Evolutionary conservation across 495 filamentous ascomycete species (phyloP).

Genomic region (Penicillium herquei): DNA sequence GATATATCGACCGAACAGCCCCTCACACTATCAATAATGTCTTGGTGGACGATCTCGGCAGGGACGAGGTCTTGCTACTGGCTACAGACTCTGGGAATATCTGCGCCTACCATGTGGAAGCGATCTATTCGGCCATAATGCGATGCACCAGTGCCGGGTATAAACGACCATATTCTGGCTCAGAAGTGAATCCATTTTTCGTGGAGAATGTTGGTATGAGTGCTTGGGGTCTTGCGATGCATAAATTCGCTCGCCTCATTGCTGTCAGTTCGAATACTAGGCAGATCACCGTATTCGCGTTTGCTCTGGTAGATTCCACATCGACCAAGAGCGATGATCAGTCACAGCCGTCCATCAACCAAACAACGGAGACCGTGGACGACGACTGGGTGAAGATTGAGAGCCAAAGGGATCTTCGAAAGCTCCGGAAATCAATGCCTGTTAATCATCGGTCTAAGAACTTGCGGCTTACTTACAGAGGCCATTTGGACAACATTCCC

Average conservation of each 20-base stretch:
- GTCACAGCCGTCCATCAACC: constrained; percentile 15
- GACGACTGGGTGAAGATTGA: constrained; percentile 40
- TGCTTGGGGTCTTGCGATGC: constrained; percentile 89
- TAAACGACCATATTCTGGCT: constrained; percentile 24
- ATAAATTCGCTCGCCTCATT: constrained; percentile 72
- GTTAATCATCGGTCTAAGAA: constrained; percentile 36
- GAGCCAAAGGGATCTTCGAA: constrained; percentile 19
- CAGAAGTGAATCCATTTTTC: constrained; percentile 58
- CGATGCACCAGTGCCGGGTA: constrained; percentile 25
- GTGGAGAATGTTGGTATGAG: constrained; percentile 70
- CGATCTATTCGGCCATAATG: constrained; percentile 48
- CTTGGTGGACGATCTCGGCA: constrained; percentile 74
- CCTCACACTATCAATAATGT: constrained; percentile 80
- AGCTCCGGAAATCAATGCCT: constrained; percentile 32
- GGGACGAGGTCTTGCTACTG: constrained; percentile 73
- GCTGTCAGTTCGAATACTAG: constrained; percentile 76
- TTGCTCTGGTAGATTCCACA: constrained; percentile 54
- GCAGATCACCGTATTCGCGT: constrained; percentile 69
- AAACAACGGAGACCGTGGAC: constrained; percentile 27
- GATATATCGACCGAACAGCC: constrained; percentile 52
- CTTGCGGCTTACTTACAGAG: constrained; percentile 40
- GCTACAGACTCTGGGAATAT: constrained; percentile 89
- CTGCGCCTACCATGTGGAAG: constrained; percentile 69
- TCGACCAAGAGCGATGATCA: constrained; percentile 20
- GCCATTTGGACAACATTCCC: constrained; percentile 69